Evolutionary conservation across 139 green algal species (phyloP).

Genomic region (Zygnema cylindricum): DNA sequence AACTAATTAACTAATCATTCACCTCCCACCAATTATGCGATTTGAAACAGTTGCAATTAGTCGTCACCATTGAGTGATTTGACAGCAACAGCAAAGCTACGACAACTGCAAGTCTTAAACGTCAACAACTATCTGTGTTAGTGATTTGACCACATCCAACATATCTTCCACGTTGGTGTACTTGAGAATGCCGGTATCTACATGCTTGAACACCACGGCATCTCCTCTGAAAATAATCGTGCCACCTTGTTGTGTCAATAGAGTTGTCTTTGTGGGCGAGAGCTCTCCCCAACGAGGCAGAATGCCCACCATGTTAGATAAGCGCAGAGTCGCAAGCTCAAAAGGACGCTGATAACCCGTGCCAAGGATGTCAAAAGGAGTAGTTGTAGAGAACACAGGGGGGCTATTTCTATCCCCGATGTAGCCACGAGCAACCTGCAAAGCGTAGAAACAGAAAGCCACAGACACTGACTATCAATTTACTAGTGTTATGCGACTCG

Average conservation of each 20-base stretch:
- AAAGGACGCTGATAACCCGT: slow-evolving; percentile 65
- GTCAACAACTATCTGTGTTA: no score
- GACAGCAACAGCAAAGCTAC: no score
- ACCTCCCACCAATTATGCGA: no score
- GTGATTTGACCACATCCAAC: no score
- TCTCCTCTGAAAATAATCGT: slow-evolving; percentile 49
- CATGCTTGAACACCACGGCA: slow-evolving; percentile 41
- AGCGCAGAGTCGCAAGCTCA: slow-evolving; percentile 64
- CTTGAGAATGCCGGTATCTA: slow-evolving; percentile 60
- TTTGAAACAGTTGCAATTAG: no score
- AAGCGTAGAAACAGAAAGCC: background rate
- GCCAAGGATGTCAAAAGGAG: slow-evolving; percentile 54
- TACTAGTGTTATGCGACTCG: no score
- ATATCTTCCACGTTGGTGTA: slow-evolving; percentile 42
- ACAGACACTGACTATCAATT: no score
- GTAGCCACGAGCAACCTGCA: slow-evolving; percentile 55
- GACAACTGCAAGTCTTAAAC: no score
- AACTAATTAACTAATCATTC: no score
- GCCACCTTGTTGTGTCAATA: slow-evolving; percentile 61
- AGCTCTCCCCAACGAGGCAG: slow-evolving; percentile 57
- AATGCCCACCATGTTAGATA: slow-evolving; percentile 65
- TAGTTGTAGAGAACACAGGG: slow-evolving; percentile 9
- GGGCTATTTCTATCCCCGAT: slow-evolving; percentile 53
- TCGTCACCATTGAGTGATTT: no score
- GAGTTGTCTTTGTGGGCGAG: slow-evolving; percentile 30